Conservation (phyloP, 2,329 filamentous ascomycete genomes). For the Aspergillus nomiae region DNA sequence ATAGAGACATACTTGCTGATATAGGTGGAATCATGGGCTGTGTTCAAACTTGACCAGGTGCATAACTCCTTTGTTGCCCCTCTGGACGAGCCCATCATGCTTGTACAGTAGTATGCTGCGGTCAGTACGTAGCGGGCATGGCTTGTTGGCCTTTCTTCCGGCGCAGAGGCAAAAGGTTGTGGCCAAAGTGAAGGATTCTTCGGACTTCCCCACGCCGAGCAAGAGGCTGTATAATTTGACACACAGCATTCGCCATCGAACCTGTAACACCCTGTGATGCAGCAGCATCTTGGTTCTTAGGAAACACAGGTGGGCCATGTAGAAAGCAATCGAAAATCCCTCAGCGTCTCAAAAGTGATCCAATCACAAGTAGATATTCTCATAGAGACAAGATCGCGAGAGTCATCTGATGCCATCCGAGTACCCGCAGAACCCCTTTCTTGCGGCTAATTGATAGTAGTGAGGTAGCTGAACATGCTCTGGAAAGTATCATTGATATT, state of each 20-base stretch:
- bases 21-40: too few species aligned
- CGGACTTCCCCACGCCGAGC: not conserved
- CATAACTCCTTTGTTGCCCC: too few species aligned
- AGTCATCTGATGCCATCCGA: not conserved
- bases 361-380: too few species aligned
- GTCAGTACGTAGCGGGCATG: not conserved
- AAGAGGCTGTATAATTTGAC: not conserved
- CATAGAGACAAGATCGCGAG: not conserved
- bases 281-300: not conserved
- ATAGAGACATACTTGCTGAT: too few species aligned
- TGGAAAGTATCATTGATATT: not conserved
- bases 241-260: not conserved
- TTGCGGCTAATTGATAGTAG: not conserved
- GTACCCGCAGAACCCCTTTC: not conserved
- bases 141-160: not conserved
- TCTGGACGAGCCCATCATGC: too few species aligned
- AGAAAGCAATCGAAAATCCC: too few species aligned
- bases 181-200: not conserved
- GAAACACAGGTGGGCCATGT: not conserved
- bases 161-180: not conserved
- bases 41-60: too few species aligned
- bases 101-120: too few species aligned
- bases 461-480: too few species aligned
- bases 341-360: too few species aligned
- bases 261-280: not conserved